Evolutionary conservation across 768 basidiomycete species (phyloP).

Genomic region (Lanmaoa pseudosensibilis): DNA sequence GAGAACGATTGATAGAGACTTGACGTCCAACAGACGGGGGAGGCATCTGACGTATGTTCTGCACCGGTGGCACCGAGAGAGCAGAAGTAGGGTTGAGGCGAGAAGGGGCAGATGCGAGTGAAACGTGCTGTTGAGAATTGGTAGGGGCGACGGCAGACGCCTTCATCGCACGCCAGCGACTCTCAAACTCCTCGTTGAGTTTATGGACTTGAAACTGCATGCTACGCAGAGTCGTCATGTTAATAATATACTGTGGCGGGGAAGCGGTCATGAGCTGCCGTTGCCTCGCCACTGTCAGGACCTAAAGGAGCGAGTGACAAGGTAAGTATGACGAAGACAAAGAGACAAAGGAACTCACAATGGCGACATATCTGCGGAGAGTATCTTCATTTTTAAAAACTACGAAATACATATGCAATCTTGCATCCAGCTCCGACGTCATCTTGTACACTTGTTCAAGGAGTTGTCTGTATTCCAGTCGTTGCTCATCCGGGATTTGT

Average conservation of each 20-base stretch:
- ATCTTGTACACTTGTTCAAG: constrained; percentile 51
- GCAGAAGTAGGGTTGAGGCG: constrained; percentile 9
- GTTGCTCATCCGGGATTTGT: constrained; percentile 53
- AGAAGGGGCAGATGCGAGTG: background rate
- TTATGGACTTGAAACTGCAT: constrained; percentile 47
- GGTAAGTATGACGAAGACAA: constrained; percentile 9
- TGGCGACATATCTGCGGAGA: constrained; percentile 51
- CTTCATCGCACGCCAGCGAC: constrained; percentile 29
- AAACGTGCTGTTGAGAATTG: constrained; percentile 5
- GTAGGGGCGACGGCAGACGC: constrained; percentile 2
- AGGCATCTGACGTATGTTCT: constrained; percentile 18
- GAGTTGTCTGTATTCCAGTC: constrained; percentile 48
- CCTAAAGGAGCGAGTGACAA: constrained; percentile 32
- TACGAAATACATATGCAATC: constrained; percentile 46
- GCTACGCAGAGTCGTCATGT: constrained; percentile 39
- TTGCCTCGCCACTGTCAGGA: constrained; percentile 42
- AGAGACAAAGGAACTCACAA: constrained; percentile 43
- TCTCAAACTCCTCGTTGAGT: constrained; percentile 42
- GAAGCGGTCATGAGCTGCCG: constrained; percentile 22
- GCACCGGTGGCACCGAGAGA: constrained; percentile 18
- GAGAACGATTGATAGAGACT: constrained; percentile 30
- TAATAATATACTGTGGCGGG: constrained; percentile 35
- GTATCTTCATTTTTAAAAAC: constrained; percentile 48
- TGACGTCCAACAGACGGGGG: constrained; percentile 31
- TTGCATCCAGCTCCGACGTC: constrained; percentile 49